Base-by-base conservation (phyloP, 116 monocot species). In the Zostera marina region DNA sequence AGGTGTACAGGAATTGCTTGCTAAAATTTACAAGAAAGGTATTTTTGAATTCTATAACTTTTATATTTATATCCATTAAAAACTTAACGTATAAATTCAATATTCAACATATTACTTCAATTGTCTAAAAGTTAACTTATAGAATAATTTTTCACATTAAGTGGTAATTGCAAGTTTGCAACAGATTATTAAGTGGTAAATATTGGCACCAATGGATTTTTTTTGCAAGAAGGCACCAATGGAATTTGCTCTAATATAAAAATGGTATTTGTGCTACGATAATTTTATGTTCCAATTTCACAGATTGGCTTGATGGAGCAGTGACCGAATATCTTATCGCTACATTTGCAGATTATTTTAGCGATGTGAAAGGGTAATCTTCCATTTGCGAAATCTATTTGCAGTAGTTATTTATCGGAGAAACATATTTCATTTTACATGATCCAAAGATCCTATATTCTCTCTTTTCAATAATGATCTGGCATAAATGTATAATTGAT, bases 301-400 rank as follows among this genome's bases (percentile, higher is more conserved):
- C 86, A 98, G 98, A 98, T 77, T 98, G 98, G 98, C 16, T 58
- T 42, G 98, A 98, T n/a, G 91, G 91, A 53, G 56, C 77, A 61
- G 98, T 98, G n/a, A 90, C 98, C 12, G 98, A 98, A 52, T 98
- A 90, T 73, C 83, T 98, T 54, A 87, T 87, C 67, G 91, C 79
- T 56, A 98, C 98, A 42, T 98, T 90, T 69, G 74, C 63, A 48
- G 98, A 98, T 75, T 98, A 98, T 74, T 98, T 83, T 54, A 62
- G 48, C 13, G 98, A 98, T 69, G 76, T 98, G 13, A 98, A 98
- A 79, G 64, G 76, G 98, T 98, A 86, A 85, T 53, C 23, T 22
- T 19, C n/a, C 26, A 2, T 38, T 32, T 2, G 32, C 5, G 32
- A 51, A 51, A 16, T 21, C 16, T 51, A 51, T 51, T 51, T 51